These are phyloP conservation scores for Phytophthora pseudosyringae DNA, from an alignment of 352 stramenopile species.

Conservation along the genomic window DNA sequence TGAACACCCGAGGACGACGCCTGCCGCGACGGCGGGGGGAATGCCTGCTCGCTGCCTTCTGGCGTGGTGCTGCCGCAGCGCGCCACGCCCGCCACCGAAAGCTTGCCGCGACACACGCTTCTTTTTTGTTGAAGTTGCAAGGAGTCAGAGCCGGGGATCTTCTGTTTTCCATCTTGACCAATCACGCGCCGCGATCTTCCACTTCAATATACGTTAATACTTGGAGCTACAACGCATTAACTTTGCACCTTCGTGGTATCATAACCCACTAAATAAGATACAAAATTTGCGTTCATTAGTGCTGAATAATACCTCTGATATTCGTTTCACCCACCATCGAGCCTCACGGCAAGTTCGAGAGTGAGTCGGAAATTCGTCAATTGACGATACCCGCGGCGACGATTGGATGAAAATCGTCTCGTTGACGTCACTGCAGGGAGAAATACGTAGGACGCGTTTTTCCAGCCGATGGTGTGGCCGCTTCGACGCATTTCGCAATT, in stretches of 20 bases:
- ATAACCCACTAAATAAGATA: too few relatives aligned
- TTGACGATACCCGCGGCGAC: constrained; percentile 26
- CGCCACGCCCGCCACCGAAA: neutral
- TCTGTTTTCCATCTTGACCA: constrained; percentile 29
- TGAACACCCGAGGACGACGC: neutral
- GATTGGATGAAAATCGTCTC: constrained; percentile 47
- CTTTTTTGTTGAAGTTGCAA: constrained; percentile 78
- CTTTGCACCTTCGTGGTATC: neutral
- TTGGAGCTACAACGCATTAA: neutral
- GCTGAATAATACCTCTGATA: neutral
- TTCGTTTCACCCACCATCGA: neutral
- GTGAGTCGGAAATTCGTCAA: constrained; percentile 23
- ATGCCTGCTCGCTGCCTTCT: neutral
- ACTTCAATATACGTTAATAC: constrained; percentile 57
- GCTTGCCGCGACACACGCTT: constrained; percentile 19
- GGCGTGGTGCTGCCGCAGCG: neutral
- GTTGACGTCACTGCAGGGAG: constrained; percentile 28
- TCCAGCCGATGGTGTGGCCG: constrained; percentile 20
- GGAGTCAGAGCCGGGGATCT: constrained; percentile 34
- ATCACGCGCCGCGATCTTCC: constrained; percentile 34
- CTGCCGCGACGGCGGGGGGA: neutral
- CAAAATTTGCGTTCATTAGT: too few relatives aligned
- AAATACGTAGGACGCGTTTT: constrained; percentile 32
- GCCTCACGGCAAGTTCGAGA: neutral
- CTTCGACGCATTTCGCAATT: constrained; percentile 35